Conservation (phyloP, 257 asterid genomes). For the Nicotiana benthamiana region DNA sequence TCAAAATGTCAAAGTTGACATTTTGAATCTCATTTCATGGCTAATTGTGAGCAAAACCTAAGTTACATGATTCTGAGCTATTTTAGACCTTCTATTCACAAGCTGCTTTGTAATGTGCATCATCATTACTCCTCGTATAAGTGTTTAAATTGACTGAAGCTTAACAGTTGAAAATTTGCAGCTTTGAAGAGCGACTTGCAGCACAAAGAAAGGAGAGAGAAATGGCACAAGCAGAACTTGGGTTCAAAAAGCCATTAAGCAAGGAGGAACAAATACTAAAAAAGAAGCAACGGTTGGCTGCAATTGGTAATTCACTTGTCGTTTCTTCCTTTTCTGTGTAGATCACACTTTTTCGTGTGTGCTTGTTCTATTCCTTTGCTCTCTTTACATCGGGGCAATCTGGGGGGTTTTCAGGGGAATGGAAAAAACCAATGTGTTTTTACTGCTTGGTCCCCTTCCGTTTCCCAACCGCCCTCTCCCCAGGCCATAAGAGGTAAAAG, state of each 20-base stretch:
- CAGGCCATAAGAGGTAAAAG: background rate
- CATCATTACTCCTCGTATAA: background rate
- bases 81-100: background rate
- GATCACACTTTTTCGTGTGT: background rate
- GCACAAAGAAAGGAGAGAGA: slow-evolving; percentile 83
- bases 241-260: slow-evolving; percentile 73
- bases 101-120: too few species aligned
- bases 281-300: slow-evolving; percentile 90
- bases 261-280: slow-evolving; percentile 65
- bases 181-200: slow-evolving; percentile 86
- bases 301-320: slow-evolving; percentile 55
- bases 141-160: slow-evolving; percentile 8
- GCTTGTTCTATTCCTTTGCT: background rate
- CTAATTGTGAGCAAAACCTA: background rate
- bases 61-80: background rate
- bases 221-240: slow-evolving; percentile 58
- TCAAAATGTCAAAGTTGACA: background rate
- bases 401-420: background rate
- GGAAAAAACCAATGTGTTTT: background rate
- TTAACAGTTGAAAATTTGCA: slow-evolving; percentile 20
- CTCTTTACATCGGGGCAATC: background rate
- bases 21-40: background rate
- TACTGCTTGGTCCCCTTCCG: background rate
- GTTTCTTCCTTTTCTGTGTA: slow-evolving; percentile 3
- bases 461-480: background rate